These are phyloP conservation scores for Fonsecaea monophora DNA, from an alignment of 2,329 filamentous ascomycete genomes.

Conservation along the genomic window DNA sequence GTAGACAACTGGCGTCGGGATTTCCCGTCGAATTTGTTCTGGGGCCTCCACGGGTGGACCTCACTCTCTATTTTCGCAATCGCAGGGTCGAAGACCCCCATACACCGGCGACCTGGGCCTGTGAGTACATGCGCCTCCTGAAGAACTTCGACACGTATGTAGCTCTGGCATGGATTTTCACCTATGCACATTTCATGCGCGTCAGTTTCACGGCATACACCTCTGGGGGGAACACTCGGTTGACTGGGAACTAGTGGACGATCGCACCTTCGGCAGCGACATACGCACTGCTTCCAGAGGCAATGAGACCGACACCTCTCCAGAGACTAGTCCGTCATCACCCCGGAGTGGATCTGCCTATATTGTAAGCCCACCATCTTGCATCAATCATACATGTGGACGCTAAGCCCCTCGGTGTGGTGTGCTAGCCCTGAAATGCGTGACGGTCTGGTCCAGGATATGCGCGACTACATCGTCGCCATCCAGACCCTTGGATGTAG, in stretches of 20 bases:
- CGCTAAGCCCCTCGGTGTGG: background rate
- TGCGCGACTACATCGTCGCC: constrained; percentile 27
- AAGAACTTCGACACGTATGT: constrained; percentile 22
- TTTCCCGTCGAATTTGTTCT: constrained; percentile 12
- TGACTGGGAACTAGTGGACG: constrained; percentile 17
- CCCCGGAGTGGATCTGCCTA: constrained; percentile 23
- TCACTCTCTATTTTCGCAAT: constrained; percentile 17
- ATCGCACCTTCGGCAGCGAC: constrained; percentile 24
- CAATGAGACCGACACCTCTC: constrained; percentile 26
- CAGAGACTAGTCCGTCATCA: constrained; percentile 25
- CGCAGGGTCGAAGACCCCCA: constrained; percentile 19
- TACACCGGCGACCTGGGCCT: constrained; percentile 26
- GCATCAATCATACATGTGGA: background rate
- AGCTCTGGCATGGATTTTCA: constrained; percentile 18
- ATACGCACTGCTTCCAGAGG: constrained; percentile 24
- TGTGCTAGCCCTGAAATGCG: constrained; percentile 23
- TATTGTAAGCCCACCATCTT: constrained; percentile 18
- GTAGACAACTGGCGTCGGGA: constrained; percentile 22
- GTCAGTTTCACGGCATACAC: constrained; percentile 8
- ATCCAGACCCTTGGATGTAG: constrained; percentile 24
- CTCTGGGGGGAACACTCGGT: background rate
- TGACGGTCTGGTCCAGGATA: constrained; percentile 23
- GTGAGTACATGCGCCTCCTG: constrained; percentile 27
- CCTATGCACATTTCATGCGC: constrained; percentile 27
- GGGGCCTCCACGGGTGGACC: constrained; percentile 15